phyloP scores from a whole-genome alignment of 768 basidiomycete species.

The Chalciporus piperatus region DNA sequence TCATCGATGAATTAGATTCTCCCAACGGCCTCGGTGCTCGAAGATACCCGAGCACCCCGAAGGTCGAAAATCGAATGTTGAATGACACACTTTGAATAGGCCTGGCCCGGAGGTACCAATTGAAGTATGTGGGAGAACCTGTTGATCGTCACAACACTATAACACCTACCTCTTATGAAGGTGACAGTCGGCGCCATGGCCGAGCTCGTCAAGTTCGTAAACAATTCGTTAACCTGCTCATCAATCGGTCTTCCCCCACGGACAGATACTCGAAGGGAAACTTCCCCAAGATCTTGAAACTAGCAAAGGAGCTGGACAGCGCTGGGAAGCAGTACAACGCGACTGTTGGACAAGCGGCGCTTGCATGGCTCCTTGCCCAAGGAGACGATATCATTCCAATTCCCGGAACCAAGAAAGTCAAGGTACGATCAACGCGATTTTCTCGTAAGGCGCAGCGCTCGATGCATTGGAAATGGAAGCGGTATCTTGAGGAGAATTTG shows the following conservation, averaged over 20 bases:
- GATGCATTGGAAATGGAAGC: not conserved
- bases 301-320: slow-evolving; percentile 32
- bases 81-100: slow-evolving; percentile 16
- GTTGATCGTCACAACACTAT: not conserved
- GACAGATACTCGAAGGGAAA: slow-evolving; percentile 38
- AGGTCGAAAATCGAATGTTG: too few relatives aligned
- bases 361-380: slow-evolving; percentile 43
- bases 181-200: slow-evolving; percentile 48
- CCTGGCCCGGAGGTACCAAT: slow-evolving; percentile 45
- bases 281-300: slow-evolving; percentile 42
- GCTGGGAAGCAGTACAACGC: slow-evolving; percentile 35
- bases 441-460: not conserved
- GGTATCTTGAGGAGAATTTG: slow-evolving; percentile 48
- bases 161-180: slow-evolving; percentile 10
- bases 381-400: slow-evolving; percentile 39
- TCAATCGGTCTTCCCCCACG: not conserved
- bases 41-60: not conserved
- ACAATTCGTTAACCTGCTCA: not conserved
- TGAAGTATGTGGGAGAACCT: slow-evolving; percentile 32
- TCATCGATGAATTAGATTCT: slow-evolving; percentile 32
- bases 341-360: slow-evolving; percentile 38
- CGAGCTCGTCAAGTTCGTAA: slow-evolving; percentile 43
- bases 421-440: slow-evolving; percentile 12
- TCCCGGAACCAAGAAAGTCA: slow-evolving; percentile 38
- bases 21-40: too few relatives aligned